A percentile compares a stretch with the other conserved stretches of the same genome.
phyloP scores from a whole-genome alignment of 805 yeast species.

The Lipomyces kockii region DNA sequence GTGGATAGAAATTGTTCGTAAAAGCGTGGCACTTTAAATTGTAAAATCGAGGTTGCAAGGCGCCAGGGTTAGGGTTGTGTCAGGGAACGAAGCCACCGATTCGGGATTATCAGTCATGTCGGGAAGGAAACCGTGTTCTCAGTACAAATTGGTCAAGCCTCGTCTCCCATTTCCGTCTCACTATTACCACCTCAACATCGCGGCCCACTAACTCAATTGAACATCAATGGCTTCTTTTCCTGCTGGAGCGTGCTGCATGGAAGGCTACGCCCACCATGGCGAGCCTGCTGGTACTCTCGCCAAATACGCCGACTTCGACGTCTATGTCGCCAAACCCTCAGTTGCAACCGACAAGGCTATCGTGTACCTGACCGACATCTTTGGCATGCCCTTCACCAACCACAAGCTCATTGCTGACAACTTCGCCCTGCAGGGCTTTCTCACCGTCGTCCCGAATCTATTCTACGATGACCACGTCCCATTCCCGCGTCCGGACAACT shows the following conservation, averaged over 20 bases:
- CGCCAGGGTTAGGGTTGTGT: too few species aligned
- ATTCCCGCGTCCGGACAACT: conserved; percentile 23
- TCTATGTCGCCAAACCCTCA: conserved; percentile 48
- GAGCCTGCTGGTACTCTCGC: conserved; percentile 22
- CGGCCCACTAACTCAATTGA: too few species aligned
- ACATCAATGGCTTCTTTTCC: conserved; percentile 45
- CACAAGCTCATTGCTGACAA: conserved; percentile 47
- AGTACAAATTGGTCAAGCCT: too few species aligned
- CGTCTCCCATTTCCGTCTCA: too few species aligned
- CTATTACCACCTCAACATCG: too few species aligned
- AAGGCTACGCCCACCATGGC: conserved; percentile 40
- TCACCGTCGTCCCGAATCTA: conserved; percentile 68
- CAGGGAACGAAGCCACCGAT: too few species aligned
- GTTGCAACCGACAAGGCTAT: conserved; percentile 53
- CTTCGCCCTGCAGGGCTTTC: conserved; percentile 59
- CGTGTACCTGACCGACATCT: conserved; percentile 68
- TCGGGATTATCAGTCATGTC: too few species aligned
- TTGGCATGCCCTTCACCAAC: conserved; percentile 61
- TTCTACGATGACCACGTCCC: conserved; percentile 55
- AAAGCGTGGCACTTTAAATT: too few species aligned
- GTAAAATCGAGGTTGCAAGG: too few species aligned
- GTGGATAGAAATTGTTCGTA: too few species aligned
- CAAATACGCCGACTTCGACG: conserved; percentile 24
- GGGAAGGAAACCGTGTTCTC: too few species aligned
- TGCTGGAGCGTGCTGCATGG: conserved; percentile 44